These are phyloP conservation scores for Scytalidium lignicola DNA, from an alignment of 2,329 filamentous ascomycete species.

Conservation along the genomic window DNA sequence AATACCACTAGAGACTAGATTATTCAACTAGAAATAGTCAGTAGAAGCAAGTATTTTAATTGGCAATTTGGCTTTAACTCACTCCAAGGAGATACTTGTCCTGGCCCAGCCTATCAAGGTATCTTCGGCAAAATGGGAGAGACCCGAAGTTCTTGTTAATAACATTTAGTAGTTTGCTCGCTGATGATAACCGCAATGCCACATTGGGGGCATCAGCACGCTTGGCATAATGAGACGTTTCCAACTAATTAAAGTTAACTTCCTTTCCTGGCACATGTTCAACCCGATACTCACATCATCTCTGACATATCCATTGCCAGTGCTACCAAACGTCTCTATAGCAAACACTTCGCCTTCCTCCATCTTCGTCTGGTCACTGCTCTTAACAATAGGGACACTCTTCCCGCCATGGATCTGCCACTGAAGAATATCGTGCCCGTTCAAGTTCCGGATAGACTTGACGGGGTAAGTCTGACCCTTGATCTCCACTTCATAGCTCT, in stretches of 20 bases:
- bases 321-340: conserved; percentile 94
- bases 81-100: conserved; percentile 91
- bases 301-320: conserved; percentile 79
- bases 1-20: conserved; percentile 74
- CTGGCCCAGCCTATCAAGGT: conserved; percentile 86
- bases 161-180: conserved; percentile 77
- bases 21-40: conserved; percentile 63
- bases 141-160: conserved; percentile 98
- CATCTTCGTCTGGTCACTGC: conserved; percentile 87
- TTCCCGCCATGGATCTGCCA: conserved; percentile 91
- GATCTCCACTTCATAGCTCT: conserved; percentile 55
- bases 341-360: conserved; percentile 94
- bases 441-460: conserved; percentile 49
- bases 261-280: not conserved
- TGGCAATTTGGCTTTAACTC: conserved; percentile 29
- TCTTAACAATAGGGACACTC: conserved; percentile 90
- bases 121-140: conserved; percentile 83
- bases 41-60: conserved; percentile 2
- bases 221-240: conserved; percentile 85
- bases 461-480: conserved; percentile 46
- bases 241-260: conserved; percentile 45
- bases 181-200: conserved; percentile 71
- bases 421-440: conserved; percentile 78
- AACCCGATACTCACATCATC: conserved; percentile 63
- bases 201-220: conserved; percentile 68